Conservation (phyloP, 225 moss, liverwort and hornwort genomes). For the Asterella californica region DNA sequence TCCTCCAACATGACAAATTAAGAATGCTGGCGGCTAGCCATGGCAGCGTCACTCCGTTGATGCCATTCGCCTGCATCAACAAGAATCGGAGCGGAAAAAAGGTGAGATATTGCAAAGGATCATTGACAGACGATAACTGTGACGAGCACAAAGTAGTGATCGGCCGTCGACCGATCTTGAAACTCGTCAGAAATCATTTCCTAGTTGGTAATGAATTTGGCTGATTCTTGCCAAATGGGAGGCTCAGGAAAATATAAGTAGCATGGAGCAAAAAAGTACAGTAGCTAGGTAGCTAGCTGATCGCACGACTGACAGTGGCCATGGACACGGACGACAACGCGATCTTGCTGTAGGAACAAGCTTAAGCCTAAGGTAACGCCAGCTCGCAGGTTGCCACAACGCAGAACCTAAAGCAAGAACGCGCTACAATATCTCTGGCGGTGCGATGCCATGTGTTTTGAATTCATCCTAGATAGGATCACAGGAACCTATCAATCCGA, state of each 20-base stretch:
- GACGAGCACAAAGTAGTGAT: not conserved
- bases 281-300: too few relatives aligned
- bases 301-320: too few relatives aligned
- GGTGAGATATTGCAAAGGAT: not conserved
- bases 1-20: not conserved
- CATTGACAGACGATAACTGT: not conserved
- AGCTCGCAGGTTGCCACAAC: not conserved
- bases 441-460: too few relatives aligned
- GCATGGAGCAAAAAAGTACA: not conserved
- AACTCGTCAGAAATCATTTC: too few relatives aligned
- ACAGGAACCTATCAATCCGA: too few relatives aligned
- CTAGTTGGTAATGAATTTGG: not conserved
- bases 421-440: not conserved
- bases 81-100: not conserved
- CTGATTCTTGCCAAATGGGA: not conserved
- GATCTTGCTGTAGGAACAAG: not conserved
- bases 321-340: too few relatives aligned
- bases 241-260: not conserved
- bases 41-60: not conserved
- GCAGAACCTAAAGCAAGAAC: not conserved
- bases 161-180: too few relatives aligned
- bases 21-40: not conserved
- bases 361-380: not conserved
- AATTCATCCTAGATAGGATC: too few relatives aligned
- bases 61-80: constrained; percentile 3